phyloP scores from a whole-genome alignment of 176 grass and related monocot species.

The Miscanthus lutarioriparius region DNA sequence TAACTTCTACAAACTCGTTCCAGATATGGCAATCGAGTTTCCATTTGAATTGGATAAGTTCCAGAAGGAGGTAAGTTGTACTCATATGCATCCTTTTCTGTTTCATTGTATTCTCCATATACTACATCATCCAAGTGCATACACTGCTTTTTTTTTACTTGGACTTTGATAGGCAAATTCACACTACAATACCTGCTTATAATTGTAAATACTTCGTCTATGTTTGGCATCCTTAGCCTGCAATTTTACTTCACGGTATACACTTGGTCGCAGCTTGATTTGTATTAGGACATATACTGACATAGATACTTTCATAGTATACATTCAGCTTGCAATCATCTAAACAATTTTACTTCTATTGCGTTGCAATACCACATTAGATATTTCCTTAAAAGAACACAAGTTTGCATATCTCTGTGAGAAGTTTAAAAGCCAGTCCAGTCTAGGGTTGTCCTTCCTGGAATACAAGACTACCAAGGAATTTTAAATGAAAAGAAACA shows the following conservation, averaged over 20 bases:
- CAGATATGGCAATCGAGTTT: conserved; percentile 93
- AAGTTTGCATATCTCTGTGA: neutral
- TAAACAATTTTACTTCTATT: neutral
- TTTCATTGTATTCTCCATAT: neutral
- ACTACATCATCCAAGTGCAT: neutral
- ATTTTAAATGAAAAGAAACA: conserved; percentile 14
- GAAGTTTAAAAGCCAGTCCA: neutral
- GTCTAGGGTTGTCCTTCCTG: neutral
- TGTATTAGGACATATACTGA: neutral
- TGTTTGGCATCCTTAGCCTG: conserved; percentile 2
- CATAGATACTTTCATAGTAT: neutral
- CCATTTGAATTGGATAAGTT: conserved; percentile 96
- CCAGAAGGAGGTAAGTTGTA: conserved; percentile 87
- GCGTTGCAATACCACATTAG: neutral
- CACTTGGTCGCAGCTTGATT: conserved; percentile 4
- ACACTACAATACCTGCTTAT: neutral
- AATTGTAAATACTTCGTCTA: neutral
- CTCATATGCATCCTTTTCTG: conserved; percentile 24
- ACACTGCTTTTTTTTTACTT: neutral
- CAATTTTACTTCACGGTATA: neutral
- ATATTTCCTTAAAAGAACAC: neutral
- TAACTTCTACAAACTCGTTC: conserved; percentile 82
- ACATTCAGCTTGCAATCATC: neutral
- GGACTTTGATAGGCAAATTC: conserved; percentile 1
- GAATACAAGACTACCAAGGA: neutral